Evolutionary conservation across 2,329 filamentous ascomycete genomes (phyloP).

Genomic region (Myrmaecium sp.): DNA sequence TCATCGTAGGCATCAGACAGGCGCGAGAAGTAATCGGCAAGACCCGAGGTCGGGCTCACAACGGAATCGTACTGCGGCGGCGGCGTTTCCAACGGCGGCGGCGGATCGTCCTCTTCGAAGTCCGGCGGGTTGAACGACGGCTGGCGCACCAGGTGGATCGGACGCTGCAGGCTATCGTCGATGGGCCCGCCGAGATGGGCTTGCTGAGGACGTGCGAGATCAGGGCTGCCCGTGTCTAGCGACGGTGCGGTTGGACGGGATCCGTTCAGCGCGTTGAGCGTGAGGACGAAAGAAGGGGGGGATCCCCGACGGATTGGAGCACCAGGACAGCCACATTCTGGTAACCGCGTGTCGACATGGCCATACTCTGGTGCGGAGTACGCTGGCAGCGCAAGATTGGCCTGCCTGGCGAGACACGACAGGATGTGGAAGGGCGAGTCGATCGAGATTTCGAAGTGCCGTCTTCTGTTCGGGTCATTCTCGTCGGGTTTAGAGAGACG

Average conservation of each 20-base stretch:
- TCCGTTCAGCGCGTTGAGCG: constrained; percentile 37
- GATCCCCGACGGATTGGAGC: constrained; percentile 36
- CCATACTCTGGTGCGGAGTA: constrained; percentile 44
- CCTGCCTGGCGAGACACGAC: constrained; percentile 81
- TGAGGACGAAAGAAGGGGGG: constrained; percentile 35
- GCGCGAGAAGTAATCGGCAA: constrained; percentile 78
- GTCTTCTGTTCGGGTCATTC: constrained; percentile 58
- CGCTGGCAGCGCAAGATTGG: constrained; percentile 70
- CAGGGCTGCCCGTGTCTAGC: too few relatives aligned
- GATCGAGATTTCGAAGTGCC: constrained; percentile 92
- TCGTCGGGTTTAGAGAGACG: constrained; percentile 72
- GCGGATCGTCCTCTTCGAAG: constrained; percentile 66
- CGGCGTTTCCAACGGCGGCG: constrained; percentile 58
- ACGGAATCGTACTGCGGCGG: constrained; percentile 74
- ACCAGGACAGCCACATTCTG: constrained; percentile 49
- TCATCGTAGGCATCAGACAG: constrained; percentile 49
- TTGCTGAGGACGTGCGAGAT: constrained; percentile 34
- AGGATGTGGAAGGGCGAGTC: constrained; percentile 90
- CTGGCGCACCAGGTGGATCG: constrained; percentile 67
- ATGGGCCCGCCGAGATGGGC: constrained; percentile 29
- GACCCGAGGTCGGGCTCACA: constrained; percentile 49
- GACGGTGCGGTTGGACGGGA: constrained; percentile 16
- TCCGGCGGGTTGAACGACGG: constrained; percentile 80
- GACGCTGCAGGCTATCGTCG: constrained; percentile 37
- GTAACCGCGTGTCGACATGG: constrained; percentile 16